Evolutionary conservation across 2,329 filamentous ascomycete species (phyloP), one percentile per base, ranked within the genome.

Genomic region (Byssochlamys sp.): DNA sequence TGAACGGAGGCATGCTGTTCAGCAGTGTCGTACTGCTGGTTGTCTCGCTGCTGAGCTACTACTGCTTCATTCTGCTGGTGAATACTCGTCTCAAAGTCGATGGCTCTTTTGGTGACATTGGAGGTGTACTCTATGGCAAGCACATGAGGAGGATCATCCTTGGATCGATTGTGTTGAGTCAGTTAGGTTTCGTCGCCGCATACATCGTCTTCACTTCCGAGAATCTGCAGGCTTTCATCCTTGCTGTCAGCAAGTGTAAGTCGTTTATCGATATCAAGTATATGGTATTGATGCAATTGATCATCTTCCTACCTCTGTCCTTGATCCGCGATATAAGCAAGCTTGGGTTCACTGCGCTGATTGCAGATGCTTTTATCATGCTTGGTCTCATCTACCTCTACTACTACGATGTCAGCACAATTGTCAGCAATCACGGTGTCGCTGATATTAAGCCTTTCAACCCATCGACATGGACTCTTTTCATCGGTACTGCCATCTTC

Each of bases 401-500:
- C 71, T 97, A 96, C 77, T 97, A 91, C 75, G 94, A 97, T 69
- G 81, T 97, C 61, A 78, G 88, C 64, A 96, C 92, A 1, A 85
- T 99, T 55, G 84, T 84, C 61, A 79, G 90, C 56, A 77, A 82
- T 57, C 90, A 90, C 11, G 75, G 74, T n/a, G 75, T 96, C 26
- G 82, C 90, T 4, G 94, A 99, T 70, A 91, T 97, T 67, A 83
- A 88, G 64, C 81, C 88, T 67, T 97, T 99, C 81, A 99, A 99
- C 77, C 75, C 87, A 48, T 84, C 88, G 60, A 87, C 91, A 71
- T 99, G 95, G 94, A 96, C 94, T 0, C 81, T 99, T 3, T 97
- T 99, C 72, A 99, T 99, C 66, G 95, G 94, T 60, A 99, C 95
- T 0, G 94, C 95, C 28, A 97, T 99, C 71, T 99, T 99, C 77